These are phyloP conservation scores for Aspergillus carbonarius DNA, from an alignment of 2,329 filamentous ascomycete genomes.

Conservation along the genomic window DNA sequence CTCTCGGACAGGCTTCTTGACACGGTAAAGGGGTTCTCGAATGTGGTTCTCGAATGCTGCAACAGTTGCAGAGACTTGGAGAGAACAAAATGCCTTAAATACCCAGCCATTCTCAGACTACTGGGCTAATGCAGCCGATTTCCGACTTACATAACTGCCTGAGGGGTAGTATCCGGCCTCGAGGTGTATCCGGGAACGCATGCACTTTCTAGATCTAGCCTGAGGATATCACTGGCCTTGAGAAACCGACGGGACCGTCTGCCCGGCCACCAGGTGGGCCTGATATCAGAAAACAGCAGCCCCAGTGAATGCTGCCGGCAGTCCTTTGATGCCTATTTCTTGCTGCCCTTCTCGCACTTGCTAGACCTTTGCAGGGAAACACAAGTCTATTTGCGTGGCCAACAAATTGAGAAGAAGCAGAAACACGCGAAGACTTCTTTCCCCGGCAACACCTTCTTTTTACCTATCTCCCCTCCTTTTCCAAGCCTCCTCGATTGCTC, in stretches of 20 bases:
- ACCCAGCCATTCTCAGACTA: background rate
- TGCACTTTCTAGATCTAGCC: background rate
- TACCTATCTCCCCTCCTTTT: background rate
- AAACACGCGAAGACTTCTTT: background rate
- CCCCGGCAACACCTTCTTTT: conserved; percentile 1
- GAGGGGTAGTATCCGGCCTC: background rate
- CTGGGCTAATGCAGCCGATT: background rate
- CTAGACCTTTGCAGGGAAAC: conserved; percentile 5
- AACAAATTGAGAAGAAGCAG: background rate
- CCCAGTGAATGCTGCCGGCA: conserved; percentile 12
- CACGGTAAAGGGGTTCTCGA: background rate
- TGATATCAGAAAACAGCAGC: background rate
- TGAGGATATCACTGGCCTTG: background rate
- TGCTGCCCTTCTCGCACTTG: conserved; percentile 7
- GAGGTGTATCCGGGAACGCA: background rate
- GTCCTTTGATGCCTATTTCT: conserved; percentile 4
- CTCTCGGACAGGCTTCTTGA: background rate
- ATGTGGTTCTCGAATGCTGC: background rate
- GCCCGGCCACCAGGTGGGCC: background rate
- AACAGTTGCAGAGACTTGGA: background rate
- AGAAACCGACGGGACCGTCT: background rate
- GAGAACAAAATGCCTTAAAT: background rate
- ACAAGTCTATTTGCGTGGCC: conserved; percentile 5
- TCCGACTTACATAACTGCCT: background rate
- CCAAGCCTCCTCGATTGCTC: background rate